Evolutionary conservation across 2,329 filamentous ascomycete species (phyloP), one percentile per base, ranked within the genome.

Genomic region (Drechslerella stenobrocha): DNA sequence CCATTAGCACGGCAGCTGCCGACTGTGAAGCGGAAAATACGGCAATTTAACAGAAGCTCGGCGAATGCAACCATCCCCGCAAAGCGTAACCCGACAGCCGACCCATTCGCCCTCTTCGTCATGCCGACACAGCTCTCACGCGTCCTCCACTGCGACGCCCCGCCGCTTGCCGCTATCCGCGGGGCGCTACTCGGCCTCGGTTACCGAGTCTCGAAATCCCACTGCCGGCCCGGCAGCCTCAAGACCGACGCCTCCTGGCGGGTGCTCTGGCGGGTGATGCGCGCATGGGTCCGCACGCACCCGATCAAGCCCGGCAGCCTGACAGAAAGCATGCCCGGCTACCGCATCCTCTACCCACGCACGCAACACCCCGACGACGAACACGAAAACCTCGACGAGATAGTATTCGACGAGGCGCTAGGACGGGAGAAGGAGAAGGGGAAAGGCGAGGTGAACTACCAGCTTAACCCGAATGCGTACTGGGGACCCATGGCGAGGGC

Each of bases 161-260:
- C 92, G 0, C 82, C 87, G n/a, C 85, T 91, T 70, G 85, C 89
- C 71, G 81, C 86, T 55, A 78, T 98, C 67, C 84, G 89, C 46
- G 92, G 93, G 20, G 93, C 93, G 2, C 79, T 98, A 26, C 81
- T 85, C 20, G 83, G 87, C 65, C 80, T 95, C 1, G 93, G 92
- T 4, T 97, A 95, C 75, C 82, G 83, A 45, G 88, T 88, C 2
- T 89, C 89, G 0, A 84, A 92, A 73, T 95, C 89, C 72, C 93
- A 98, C 76, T 90, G 90, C 73, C 90, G 90, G 71, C 83, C 89
- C 0, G 92, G 91, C 23, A 93, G 89, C 73, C 85, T 97, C 77
- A 95, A 95, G 79, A 97, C 93, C 0, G 85, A 97, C 76, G 93
- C 93, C 11, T 89, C 91, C 0, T 98, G 90, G 90, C 80, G 80